phyloP scores from a whole-genome alignment of 2,329 filamentous ascomycete species.

The Cyclaneusma minus region DNA sequence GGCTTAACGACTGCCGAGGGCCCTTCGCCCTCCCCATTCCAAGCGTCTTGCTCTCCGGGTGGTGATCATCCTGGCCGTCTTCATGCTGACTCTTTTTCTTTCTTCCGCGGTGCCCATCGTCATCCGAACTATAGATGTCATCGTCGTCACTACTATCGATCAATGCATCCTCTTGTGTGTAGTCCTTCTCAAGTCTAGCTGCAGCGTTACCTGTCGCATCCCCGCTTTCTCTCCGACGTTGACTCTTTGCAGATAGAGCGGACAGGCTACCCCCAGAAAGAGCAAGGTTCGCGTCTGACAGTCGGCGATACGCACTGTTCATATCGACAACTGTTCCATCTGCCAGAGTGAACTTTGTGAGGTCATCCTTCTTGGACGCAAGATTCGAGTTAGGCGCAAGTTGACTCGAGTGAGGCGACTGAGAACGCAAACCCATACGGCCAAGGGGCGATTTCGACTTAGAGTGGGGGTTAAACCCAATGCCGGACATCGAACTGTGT shows the following conservation, averaged over 20 bases:
- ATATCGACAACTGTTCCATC: slow-evolving; percentile 50
- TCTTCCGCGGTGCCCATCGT: slow-evolving; percentile 45
- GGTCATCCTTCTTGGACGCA: slow-evolving; percentile 2
- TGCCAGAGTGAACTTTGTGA: slow-evolving; percentile 33
- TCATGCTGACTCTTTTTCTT: slow-evolving; percentile 32
- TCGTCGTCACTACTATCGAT: slow-evolving; percentile 19
- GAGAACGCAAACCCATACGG: slow-evolving; percentile 13
- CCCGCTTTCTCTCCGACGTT: slow-evolving; percentile 11
- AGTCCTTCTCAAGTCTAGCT: slow-evolving; percentile 16
- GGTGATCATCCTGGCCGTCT: slow-evolving; percentile 21
- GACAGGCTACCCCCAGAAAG: slow-evolving; percentile 48
- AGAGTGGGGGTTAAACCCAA: slow-evolving; percentile 4
- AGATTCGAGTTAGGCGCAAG: slow-evolving; percentile 1
- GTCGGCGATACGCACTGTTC: slow-evolving; percentile 50
- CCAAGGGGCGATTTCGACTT: slow-evolving; percentile 18
- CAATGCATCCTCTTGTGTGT: slow-evolving; percentile 12
- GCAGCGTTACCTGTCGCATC: slow-evolving; percentile 5
- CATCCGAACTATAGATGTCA: slow-evolving; percentile 39
- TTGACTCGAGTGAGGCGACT: slow-evolving; percentile 11
- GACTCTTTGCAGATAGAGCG: slow-evolving; percentile 16
- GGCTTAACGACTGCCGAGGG: slow-evolving; percentile 34
- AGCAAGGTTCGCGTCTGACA: slow-evolving; percentile 57
- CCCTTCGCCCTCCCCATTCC: slow-evolving; percentile 20
- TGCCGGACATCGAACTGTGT: slow-evolving; percentile 11
- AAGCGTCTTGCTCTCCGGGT: slow-evolving; percentile 18